These are phyloP conservation scores for Cutaneotrichosporon daszewskae DNA, from an alignment of 1,284 basidiomycete genomes.

Conservation along the genomic window DNA sequence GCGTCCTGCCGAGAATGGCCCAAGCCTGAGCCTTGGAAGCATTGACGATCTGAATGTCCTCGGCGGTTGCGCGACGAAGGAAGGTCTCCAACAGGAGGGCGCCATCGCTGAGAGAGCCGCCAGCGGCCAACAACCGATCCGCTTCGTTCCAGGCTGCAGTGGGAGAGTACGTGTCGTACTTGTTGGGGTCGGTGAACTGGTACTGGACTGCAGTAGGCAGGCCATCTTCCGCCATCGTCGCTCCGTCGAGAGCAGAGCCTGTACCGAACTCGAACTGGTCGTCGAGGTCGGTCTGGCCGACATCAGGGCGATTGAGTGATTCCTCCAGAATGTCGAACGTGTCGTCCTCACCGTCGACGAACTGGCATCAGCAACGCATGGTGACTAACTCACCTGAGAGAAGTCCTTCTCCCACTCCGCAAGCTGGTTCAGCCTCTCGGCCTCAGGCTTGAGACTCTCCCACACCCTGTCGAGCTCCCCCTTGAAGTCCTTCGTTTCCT, in stretches of 20 bases:
- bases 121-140: slow-evolving; percentile 58
- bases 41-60: slow-evolving; percentile 46
- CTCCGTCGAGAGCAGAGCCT: slow-evolving; percentile 6
- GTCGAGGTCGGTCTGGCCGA: slow-evolving; percentile 35
- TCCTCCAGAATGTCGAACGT: slow-evolving; percentile 39
- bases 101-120: slow-evolving; percentile 79
- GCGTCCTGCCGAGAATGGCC: slow-evolving; percentile 86
- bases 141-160: slow-evolving; percentile 28
- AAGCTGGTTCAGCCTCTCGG: slow-evolving; percentile 55
- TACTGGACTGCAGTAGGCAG: slow-evolving; percentile 65
- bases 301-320: slow-evolving; percentile 38
- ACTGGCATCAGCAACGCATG: slow-evolving; percentile 18
- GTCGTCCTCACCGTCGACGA: slow-evolving; percentile 45
- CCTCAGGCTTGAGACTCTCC: slow-evolving; percentile 49
- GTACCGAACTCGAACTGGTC: slow-evolving; percentile 41
- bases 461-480: slow-evolving; percentile 49
- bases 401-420: slow-evolving; percentile 87
- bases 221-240: slow-evolving; percentile 57
- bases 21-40: slow-evolving; percentile 66
- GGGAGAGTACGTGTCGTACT: slow-evolving; percentile 14
- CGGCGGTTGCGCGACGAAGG: slow-evolving; percentile 52
- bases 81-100: slow-evolving; percentile 80
- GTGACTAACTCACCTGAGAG: slow-evolving; percentile 53
- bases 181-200: slow-evolving; percentile 59
- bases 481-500: slow-evolving; percentile 32